A percentile compares a stretch with the other conserved stretches of the same genome.
phyloP scores from a whole-genome alignment of 2,329 filamentous ascomycete genomes.

The Colletotrichum tropicicola region DNA sequence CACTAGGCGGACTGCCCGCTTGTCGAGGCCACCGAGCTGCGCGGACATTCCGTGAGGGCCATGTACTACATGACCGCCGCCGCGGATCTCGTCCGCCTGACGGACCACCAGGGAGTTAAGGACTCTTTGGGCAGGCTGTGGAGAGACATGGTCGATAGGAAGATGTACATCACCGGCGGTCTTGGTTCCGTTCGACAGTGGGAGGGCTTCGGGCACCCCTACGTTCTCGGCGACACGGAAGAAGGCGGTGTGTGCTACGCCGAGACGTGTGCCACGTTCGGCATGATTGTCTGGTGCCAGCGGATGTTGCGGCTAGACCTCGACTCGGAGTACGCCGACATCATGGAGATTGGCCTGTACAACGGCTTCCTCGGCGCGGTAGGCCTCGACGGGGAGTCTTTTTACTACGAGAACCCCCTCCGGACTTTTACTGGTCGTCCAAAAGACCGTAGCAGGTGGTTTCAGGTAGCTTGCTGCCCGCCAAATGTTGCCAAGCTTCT shows the following conservation, averaged over 20 bases:
- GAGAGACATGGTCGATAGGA: conserved; percentile 67
- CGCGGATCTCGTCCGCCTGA: conserved; percentile 56
- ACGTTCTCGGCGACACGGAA: conserved; percentile 2
- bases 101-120: conserved; percentile 40
- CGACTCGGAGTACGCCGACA: neutral
- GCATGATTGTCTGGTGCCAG: conserved; percentile 6
- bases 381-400: conserved; percentile 4
- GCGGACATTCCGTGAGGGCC: conserved; percentile 67
- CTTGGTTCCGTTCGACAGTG: conserved; percentile 53
- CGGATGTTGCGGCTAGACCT: conserved; percentile 2
- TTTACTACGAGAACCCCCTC: conserved; percentile 17
- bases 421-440: neutral
- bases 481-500: conserved; percentile 12
- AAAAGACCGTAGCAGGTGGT: conserved; percentile 11
- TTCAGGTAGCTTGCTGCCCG: conserved; percentile 12
- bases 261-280: conserved; percentile 15
- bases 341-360: conserved; percentile 4
- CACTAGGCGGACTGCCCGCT: conserved; percentile 66
- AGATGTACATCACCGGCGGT: conserved; percentile 70
- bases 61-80: conserved; percentile 68
- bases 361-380: conserved; percentile 11
- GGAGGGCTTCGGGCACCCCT: neutral
- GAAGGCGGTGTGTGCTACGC: conserved; percentile 9
- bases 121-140: conserved; percentile 58
- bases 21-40: conserved; percentile 58